phyloP scores from a whole-genome alignment of 2,329 filamentous ascomycete species.

The Exophiala sideris region DNA sequence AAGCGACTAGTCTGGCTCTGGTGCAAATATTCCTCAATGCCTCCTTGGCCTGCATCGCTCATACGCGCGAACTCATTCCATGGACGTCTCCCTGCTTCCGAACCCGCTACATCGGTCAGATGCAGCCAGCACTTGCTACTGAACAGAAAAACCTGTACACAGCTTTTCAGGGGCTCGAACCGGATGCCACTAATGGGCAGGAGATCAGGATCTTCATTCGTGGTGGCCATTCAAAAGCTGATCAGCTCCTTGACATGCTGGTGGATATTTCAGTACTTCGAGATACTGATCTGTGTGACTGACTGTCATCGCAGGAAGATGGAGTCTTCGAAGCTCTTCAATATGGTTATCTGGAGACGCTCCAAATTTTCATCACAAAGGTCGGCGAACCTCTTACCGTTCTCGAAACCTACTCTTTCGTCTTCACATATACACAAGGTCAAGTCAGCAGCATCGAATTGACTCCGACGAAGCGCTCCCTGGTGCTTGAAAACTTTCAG shows the following conservation, averaged over 20 bases:
- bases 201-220: constrained; percentile 41
- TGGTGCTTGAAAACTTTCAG: constrained; percentile 36
- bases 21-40: constrained; percentile 27
- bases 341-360: constrained; percentile 40
- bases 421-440: constrained; percentile 42
- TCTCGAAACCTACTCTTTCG: constrained; percentile 51
- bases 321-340: constrained; percentile 48
- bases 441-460: constrained; percentile 32
- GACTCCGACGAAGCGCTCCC: constrained; percentile 32
- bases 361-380: constrained; percentile 48
- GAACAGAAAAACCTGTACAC: constrained; percentile 31
- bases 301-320: constrained; percentile 42
- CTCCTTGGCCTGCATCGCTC: constrained; percentile 24
- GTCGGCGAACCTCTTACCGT: constrained; percentile 39
- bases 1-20: constrained; percentile 19
- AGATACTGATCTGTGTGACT: constrained; percentile 13
- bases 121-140: constrained; percentile 1
- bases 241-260: constrained; percentile 47
- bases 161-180: constrained; percentile 7
- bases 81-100: constrained; percentile 22
- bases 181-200: constrained; percentile 19
- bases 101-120: constrained; percentile 22
- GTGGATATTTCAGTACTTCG: constrained; percentile 32
- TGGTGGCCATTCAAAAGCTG: constrained; percentile 39
- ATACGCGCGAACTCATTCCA: constrained; percentile 23